Conservation (phyloP, 148 eudicot genomes). For the Dysphania ambrosioides region DNA sequence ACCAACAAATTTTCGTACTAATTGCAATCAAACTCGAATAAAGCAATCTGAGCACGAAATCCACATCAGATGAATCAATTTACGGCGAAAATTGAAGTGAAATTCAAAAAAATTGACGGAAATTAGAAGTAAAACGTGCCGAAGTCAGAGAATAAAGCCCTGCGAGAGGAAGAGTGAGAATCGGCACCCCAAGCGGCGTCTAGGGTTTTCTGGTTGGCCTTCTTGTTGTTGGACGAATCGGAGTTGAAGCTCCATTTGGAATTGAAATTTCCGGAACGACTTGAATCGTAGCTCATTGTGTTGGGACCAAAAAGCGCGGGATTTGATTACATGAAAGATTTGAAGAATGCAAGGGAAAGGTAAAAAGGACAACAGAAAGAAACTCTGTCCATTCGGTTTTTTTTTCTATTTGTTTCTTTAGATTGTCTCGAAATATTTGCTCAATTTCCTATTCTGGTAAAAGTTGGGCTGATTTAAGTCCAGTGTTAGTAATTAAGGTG, state of each 20-base stretch:
- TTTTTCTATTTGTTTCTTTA: no score
- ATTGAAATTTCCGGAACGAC: slow-evolving; percentile 44
- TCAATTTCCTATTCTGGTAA: no score
- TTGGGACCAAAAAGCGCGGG: not conserved
- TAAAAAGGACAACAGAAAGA: no score
- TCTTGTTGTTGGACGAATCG: slow-evolving; percentile 33
- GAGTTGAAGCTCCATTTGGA: slow-evolving; percentile 62
- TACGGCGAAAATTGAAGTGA: not conserved
- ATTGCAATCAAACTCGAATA: not conserved
- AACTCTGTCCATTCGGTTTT: no score
- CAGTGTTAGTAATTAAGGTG: no score
- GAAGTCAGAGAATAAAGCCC: slow-evolving; percentile 71
- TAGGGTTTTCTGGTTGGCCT: slow-evolving; percentile 78
- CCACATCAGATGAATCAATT: not conserved
- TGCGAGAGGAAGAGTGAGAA: slow-evolving; percentile 70
- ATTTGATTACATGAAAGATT: not conserved
- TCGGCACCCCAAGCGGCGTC: slow-evolving; percentile 81
- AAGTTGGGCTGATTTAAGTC: no score
- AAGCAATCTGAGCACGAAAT: not conserved
- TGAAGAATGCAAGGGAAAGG: not conserved
- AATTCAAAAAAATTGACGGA: not conserved
- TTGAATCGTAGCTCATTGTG: slow-evolving; percentile 49
- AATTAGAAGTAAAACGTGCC: slow-evolving; percentile 47
- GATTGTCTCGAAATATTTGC: no score
- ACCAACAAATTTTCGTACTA: not conserved